These are phyloP conservation scores for Nigrograna mackinnonii DNA, from an alignment of 2,329 filamentous ascomycete species.

Conservation along the genomic window DNA sequence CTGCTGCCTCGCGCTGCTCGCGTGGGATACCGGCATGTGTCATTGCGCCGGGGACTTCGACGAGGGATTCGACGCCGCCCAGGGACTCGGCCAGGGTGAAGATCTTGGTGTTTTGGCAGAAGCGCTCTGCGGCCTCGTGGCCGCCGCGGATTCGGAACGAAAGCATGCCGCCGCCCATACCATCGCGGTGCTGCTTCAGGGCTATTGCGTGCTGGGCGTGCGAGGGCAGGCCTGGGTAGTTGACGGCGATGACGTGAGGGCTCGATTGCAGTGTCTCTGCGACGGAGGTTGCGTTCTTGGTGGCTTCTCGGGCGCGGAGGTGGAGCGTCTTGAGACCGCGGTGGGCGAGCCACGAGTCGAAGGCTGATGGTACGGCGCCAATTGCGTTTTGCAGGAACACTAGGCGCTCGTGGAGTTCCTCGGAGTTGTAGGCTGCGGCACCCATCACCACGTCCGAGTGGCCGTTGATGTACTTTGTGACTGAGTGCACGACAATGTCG, in stretches of 20 bases:
- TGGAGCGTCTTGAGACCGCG: constrained; percentile 96
- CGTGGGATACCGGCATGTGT: constrained; percentile 94
- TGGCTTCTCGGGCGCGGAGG: constrained; percentile 84
- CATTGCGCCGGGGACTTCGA: constrained; percentile 94
- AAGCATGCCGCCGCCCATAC: constrained; percentile 95
- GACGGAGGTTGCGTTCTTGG: constrained; percentile 76
- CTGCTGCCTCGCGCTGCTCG: constrained; percentile 87
- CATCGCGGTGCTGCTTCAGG: constrained; percentile 87
- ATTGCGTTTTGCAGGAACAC: constrained; percentile 97
- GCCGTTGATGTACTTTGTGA: constrained; percentile 99
- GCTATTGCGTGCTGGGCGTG: constrained; percentile 87
- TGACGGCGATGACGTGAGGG: constrained; percentile 82
- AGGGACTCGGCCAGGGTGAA: constrained; percentile 93
- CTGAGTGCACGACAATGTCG: constrained; percentile 94
- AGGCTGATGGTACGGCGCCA: constrained; percentile 89
- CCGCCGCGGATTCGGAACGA: constrained; percentile 93
- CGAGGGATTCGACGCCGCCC: constrained; percentile 88
- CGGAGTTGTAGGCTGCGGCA: constrained; percentile 90
- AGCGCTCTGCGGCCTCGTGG: constrained; percentile 80
- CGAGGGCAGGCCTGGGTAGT: constrained; percentile 89
- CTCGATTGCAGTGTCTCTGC: constrained; percentile 78
- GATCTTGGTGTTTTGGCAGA: constrained; percentile 87
- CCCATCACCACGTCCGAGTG: constrained; percentile 98
- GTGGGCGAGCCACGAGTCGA: constrained; percentile 98
- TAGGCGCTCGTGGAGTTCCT: constrained; percentile 74